Evolutionary conservation across 768 basidiomycete species (phyloP), one percentile per base, ranked within the genome.

Genomic region (Serendipita indica): DNA sequence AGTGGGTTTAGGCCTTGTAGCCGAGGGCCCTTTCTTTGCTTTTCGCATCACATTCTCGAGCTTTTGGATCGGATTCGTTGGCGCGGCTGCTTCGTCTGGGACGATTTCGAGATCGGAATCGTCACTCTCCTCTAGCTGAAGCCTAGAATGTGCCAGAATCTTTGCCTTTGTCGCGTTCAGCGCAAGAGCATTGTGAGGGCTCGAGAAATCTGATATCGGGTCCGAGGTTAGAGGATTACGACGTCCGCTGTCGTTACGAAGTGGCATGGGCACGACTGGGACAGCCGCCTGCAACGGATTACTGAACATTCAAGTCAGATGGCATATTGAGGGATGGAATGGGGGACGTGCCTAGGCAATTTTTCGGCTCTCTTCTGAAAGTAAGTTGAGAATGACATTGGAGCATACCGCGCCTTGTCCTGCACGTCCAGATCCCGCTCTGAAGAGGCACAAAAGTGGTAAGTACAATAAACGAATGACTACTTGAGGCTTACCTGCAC

Each of bases 341-440:
- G n/a, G 7, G 18, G 41, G 7, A 43, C 41, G 18, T 43, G 41
- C 41, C 18, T n/a, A 18, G 35, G 16, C 49, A 54, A 27, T 28
- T 54, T 25, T n/a, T 27, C 49, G 12, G 49, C 49, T 25, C 32
- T n/a, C n/a, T 54, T 54, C 25, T 54, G 22, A 18, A 54, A 54
- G 25, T 25, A 54, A 30, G 22, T 54, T 18, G n/a, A 18, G 16
- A 20, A 54, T 27, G 30, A 28, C n/a, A 20, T 18, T 25, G 49
- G 49, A 18, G 22, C 22, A 30, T 54, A 54, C 7, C 22, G 7
- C 4, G 49, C 49, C 22, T 54, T 54, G 10, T 54, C 49, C 32
- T 54, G 49, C n/a, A 54, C 49, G 32, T 54, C 49, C 25, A 54
- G 22, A 18, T 54, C 49, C 32, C 49, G 22, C 32, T 27, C 49